These are phyloP conservation scores for Termitomyces eurrhizus DNA, from an alignment of 768 basidiomycete species.

Conservation along the genomic window DNA sequence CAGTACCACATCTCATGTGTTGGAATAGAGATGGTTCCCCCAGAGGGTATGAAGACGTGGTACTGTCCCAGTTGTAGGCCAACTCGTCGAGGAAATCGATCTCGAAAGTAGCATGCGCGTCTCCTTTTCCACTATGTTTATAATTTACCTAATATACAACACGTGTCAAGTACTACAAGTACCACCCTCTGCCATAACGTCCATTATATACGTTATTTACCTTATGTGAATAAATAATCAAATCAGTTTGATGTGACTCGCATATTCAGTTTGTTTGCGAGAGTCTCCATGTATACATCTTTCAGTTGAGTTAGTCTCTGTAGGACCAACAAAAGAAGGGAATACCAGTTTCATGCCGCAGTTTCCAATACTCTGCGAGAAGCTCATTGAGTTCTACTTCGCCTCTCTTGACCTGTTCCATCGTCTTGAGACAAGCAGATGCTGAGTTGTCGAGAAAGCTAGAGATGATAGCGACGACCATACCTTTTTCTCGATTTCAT, in stretches of 20 bases:
- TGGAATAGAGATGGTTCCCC: conserved; percentile 47
- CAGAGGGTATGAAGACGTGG: conserved; percentile 55
- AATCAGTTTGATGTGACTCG: conserved; percentile 22
- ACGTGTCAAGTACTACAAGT: not conserved
- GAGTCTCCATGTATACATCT: conserved; percentile 87
- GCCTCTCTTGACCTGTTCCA: conserved; percentile 68
- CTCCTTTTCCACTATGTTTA: not conserved
- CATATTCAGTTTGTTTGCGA: conserved; percentile 78
- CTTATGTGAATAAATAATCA: not conserved
- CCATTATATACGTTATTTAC: not conserved
- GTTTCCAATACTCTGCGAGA: conserved; percentile 77
- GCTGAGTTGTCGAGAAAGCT: not conserved
- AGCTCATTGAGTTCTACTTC: conserved; percentile 80
- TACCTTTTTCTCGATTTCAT: conserved; percentile 65
- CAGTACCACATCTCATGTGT: conserved; percentile 77
- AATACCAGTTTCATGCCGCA: conserved; percentile 73
- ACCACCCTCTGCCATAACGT: not conserved
- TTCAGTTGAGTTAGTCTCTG: conserved; percentile 6
- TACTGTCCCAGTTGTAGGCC: conserved; percentile 64
- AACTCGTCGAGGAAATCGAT: conserved; percentile 28
- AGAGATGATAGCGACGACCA: not conserved
- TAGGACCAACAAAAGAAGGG: not conserved
- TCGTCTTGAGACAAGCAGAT: conserved; percentile 45
- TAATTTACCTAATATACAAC: not conserved
- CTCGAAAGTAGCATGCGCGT: conserved; percentile 15